Evolutionary conservation across 495 filamentous ascomycete species (phyloP), one percentile per base, ranked within the genome.

Genomic region (Penicillium paxilli): DNA sequence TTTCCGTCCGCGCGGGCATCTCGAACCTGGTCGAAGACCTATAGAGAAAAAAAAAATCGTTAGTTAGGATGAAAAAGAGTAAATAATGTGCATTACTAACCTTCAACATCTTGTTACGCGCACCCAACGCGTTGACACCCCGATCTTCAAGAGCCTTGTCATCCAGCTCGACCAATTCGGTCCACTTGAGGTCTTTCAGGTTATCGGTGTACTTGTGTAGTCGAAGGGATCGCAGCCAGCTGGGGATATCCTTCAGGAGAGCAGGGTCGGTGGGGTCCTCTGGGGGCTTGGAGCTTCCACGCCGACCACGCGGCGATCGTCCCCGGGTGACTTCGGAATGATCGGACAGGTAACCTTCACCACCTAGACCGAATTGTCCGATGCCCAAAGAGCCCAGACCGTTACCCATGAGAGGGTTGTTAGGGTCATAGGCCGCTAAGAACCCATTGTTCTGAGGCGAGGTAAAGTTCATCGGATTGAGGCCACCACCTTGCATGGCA

Each of bases 151-250:
- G 77, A 49, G 89, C 92, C 71, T 91, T 92, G 65, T 98, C 95
- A 68, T 96, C 90, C 53, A 98, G 78, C 70, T 92, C 88, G 58
- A 98, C 74, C 62, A 98, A 65, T 14, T 98, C 93, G n/a, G 83
- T 88, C 94, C 94, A 98, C 59, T 93, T 90, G 70, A 98, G 81
- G 67, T 96, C 92, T 73, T 98, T 98, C 62, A 98, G 74, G 66
- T 98, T 92, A 58, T 98, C 94, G 30, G 94, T 98, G 72, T 98
- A 98, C 77, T 98, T 98, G 77, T 98, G 94, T 60, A 98, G 78
- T 54, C 94, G 86, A 64, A 98, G 79, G 69, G 90, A 97, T 74
- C 94, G 86, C 67, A 98, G 79, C 94, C 94, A 98, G 68, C 83
- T 86, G 57, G 95, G 92, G 60, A 98, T 96, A 67, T 98, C 94